phyloP scores from a whole-genome alignment of 352 stramenopile species.

The Pythium grandisporangium region DNA sequence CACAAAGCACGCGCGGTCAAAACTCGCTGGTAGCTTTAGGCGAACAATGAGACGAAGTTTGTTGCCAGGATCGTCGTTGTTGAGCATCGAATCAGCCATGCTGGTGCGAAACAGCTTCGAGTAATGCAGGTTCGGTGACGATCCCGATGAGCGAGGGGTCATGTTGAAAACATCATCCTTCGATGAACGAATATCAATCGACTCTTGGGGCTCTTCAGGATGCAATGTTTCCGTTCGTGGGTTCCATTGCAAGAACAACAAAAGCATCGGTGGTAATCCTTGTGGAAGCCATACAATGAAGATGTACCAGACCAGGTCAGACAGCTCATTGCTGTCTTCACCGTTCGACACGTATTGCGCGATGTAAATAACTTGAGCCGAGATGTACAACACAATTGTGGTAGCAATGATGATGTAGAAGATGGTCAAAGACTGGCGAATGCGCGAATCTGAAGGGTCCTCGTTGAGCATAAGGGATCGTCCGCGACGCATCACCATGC shows the following conservation, averaged over 20 bases:
- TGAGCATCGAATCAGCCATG: slow-evolving; percentile 68
- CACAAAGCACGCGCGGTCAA: slow-evolving; percentile 75
- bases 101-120: slow-evolving; percentile 70
- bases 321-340: slow-evolving; percentile 51
- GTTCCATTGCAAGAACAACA: slow-evolving; percentile 85
- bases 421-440: slow-evolving; percentile 79
- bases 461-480: slow-evolving; percentile 82
- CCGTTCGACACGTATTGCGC: slow-evolving; percentile 68
- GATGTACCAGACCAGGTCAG: slow-evolving; percentile 80
- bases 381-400: slow-evolving; percentile 81
- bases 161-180: slow-evolving; percentile 84
- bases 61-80: slow-evolving; percentile 74
- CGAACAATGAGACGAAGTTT: slow-evolving; percentile 77
- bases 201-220: slow-evolving; percentile 40
- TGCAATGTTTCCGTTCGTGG: slow-evolving; percentile 50
- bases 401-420: slow-evolving; percentile 86
- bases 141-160: slow-evolving; percentile 63
- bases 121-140: slow-evolving; percentile 77
- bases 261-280: slow-evolving; percentile 53
- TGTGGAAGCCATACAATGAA: slow-evolving; percentile 84
- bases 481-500: slow-evolving; percentile 82
- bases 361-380: slow-evolving; percentile 83
- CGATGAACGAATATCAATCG: slow-evolving; percentile 50
- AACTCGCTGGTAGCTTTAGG: slow-evolving; percentile 65
- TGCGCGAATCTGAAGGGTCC: slow-evolving; percentile 70